Conservation (phyloP, 169 alveolate species). For the Plasmodium gallinaceum region DNA sequence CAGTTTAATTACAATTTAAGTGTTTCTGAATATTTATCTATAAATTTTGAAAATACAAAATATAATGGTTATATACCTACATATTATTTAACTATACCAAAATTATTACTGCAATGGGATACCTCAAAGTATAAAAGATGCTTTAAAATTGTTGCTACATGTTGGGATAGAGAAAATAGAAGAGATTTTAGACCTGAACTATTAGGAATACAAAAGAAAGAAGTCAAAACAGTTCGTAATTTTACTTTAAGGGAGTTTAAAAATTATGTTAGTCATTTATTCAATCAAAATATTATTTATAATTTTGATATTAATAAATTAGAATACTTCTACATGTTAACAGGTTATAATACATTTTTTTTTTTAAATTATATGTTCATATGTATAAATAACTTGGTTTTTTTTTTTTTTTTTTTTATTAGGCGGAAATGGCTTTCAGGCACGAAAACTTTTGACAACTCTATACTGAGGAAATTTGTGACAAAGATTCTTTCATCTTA, state of each 20-base stretch:
- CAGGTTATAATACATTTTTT: slow-evolving; percentile 69
- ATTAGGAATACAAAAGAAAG: slow-evolving; percentile 83
- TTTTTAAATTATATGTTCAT: background rate
- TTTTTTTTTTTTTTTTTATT: slow-evolving; percentile 40
- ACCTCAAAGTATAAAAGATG: slow-evolving; percentile 81
- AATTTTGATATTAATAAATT: slow-evolving; percentile 85
- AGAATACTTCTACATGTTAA: slow-evolving; percentile 86
- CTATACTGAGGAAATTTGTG: slow-evolving; percentile 55
- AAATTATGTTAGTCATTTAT: slow-evolving; percentile 81
- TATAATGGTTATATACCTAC: slow-evolving; percentile 87
- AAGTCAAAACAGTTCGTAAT: slow-evolving; percentile 82
- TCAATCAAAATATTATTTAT: slow-evolving; percentile 78
- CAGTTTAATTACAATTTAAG: slow-evolving; percentile 69
- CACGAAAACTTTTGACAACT: slow-evolving; percentile 82
- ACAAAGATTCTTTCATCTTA: no score
- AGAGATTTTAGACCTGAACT: slow-evolving; percentile 82
- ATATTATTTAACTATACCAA: slow-evolving; percentile 86
- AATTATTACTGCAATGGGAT: slow-evolving; percentile 82
- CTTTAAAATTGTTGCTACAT: slow-evolving; percentile 81
- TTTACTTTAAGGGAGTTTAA: slow-evolving; percentile 84
- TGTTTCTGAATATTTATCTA: slow-evolving; percentile 85
- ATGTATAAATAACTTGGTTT: background rate
- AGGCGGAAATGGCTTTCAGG: slow-evolving; percentile 88
- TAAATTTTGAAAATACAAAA: slow-evolving; percentile 85
- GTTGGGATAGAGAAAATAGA: slow-evolving; percentile 83